phyloP scores from a whole-genome alignment of 2,329 filamentous ascomycete species.

The Ophiostoma triangulosporum region DNA sequence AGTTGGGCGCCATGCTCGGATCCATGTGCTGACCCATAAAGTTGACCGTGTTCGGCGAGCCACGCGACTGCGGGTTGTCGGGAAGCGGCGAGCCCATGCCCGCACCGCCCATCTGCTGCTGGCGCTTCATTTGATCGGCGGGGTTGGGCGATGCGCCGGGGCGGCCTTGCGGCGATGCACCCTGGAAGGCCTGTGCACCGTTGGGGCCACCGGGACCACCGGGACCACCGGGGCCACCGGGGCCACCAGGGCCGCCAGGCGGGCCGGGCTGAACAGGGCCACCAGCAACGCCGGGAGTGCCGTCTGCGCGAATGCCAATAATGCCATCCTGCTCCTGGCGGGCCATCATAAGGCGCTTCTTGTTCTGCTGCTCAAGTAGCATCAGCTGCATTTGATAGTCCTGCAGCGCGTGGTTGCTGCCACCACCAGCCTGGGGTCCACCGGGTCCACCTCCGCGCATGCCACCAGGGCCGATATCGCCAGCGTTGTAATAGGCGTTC shows the following conservation, averaged over 20 bases:
- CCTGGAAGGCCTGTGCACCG: constrained; percentile 46
- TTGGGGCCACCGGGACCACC: constrained; percentile 40
- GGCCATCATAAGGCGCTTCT: constrained; percentile 74
- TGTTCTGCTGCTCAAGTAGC: constrained; percentile 77
- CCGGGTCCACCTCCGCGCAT: constrained; percentile 32
- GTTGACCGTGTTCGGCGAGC: constrained; percentile 47
- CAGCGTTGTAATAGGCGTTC: constrained; percentile 48
- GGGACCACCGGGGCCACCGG: constrained; percentile 39
- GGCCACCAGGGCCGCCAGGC: constrained; percentile 34
- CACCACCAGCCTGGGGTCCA: constrained; percentile 31
- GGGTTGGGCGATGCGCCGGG: constrained; percentile 65
- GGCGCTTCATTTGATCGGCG: constrained; percentile 65
- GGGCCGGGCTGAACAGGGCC: constrained; percentile 29
- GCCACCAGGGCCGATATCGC: constrained; percentile 43
- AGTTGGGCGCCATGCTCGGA: constrained; percentile 38
- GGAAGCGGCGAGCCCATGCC: constrained; percentile 59
- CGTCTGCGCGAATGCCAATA: constrained; percentile 22
- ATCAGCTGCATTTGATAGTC: constrained; percentile 82
- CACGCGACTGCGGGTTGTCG: constrained; percentile 52
- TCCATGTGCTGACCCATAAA: constrained; percentile 53
- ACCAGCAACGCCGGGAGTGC: constrained; percentile 14
- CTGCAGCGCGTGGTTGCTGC: constrained; percentile 67
- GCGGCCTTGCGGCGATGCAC: constrained; percentile 56
- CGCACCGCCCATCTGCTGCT: constrained; percentile 55
- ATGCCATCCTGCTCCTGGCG: constrained; percentile 64